Evolutionary conservation across 805 yeast species (phyloP).

Genomic region (Metschnikowia lunata): DNA sequence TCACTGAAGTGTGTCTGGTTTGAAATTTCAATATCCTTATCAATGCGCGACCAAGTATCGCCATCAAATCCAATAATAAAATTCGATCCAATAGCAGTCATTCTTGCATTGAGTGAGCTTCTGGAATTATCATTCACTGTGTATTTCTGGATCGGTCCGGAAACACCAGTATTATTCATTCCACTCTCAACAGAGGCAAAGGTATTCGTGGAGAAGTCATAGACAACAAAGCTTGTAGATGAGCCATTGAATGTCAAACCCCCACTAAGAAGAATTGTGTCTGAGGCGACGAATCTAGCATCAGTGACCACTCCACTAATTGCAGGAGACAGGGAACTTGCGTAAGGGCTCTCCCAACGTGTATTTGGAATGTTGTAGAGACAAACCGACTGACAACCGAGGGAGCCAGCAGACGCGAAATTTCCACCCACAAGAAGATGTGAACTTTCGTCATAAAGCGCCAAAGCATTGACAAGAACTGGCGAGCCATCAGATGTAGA

Average conservation of each 20-base stretch:
- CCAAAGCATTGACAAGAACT: slow-evolving; percentile 33
- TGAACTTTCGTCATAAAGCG: slow-evolving; percentile 27
- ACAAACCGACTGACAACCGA: slow-evolving; percentile 62
- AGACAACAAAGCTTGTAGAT: slow-evolving; percentile 45
- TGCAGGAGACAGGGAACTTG: slow-evolving; percentile 19
- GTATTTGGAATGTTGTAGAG: slow-evolving; percentile 51
- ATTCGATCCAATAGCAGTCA: slow-evolving; percentile 31
- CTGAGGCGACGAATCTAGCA: slow-evolving; percentile 42
- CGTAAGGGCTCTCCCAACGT: slow-evolving; percentile 50
- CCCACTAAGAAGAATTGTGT: slow-evolving; percentile 47
- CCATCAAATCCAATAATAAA: slow-evolving; percentile 45
- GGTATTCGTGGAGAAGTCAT: slow-evolving; percentile 44
- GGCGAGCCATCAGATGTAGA: slow-evolving; percentile 42
- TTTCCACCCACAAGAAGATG: slow-evolving; percentile 68
- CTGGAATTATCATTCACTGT: slow-evolving; percentile 41
- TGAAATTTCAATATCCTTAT: slow-evolving; percentile 24
- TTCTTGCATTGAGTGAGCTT: slow-evolving; percentile 37
- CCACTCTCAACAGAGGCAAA: slow-evolving; percentile 17
- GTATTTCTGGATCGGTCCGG: slow-evolving; percentile 32
- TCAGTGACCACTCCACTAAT: slow-evolving; percentile 47
- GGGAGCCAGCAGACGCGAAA: slow-evolving; percentile 54
- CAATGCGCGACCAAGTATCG: slow-evolving; percentile 44
- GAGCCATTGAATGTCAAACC: slow-evolving; percentile 41
- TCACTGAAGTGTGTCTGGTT: slow-evolving; percentile 41
- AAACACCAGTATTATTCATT: slow-evolving; percentile 19